Evolutionary conservation across 306 rosid species (phyloP), one percentile per base, ranked within the genome.

Genomic region (Quercus rubra): DNA sequence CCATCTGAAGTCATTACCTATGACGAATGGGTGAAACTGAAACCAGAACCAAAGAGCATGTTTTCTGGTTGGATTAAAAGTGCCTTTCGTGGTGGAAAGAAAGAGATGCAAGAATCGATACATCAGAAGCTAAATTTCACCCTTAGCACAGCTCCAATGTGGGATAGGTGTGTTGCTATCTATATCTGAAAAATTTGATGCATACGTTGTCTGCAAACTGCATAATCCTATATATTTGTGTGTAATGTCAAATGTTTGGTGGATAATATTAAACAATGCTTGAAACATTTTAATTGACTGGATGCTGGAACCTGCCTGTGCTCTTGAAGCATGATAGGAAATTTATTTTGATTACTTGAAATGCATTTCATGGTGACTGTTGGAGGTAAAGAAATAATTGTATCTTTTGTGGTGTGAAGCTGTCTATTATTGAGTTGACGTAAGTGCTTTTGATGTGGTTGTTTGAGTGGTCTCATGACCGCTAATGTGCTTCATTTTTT

Each of bases 161-260:
- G 99, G 99, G 99, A 95, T 77, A 93, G 95, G 99, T 94, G 73
- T 59, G 91, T 89, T 81, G 62, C 67, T 59, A 25, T 81, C 66
- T 84, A n/a, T 68, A 59, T 23, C 35, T 55, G 70, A 21, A 59
- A n/a, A 21, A 10, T 46, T 75, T 77, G 52, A 35, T 78, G 54
- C 38, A 28, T 63, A 41, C 80, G 11, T 77, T 77, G 20, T 25
- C 31, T 51, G 20, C 21, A 27, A 0, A 66, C 31, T 49, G 28
- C 31, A 25, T 17, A 51, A 51, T 63, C 9, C 4, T 74, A n/a
- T n/a, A 19, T 18, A 4, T 33, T 19, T 67, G 19, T 9, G 14
- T 67, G 71, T 19, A 9, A 19, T 8, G 71, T 33, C 23, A 67
- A 62, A 19, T 67, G 41, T 49, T 9, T 67, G 71, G 51, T 67